Conservation (phyloP, 352 stramenopile species). For the Globisporangium paddicum region DNA sequence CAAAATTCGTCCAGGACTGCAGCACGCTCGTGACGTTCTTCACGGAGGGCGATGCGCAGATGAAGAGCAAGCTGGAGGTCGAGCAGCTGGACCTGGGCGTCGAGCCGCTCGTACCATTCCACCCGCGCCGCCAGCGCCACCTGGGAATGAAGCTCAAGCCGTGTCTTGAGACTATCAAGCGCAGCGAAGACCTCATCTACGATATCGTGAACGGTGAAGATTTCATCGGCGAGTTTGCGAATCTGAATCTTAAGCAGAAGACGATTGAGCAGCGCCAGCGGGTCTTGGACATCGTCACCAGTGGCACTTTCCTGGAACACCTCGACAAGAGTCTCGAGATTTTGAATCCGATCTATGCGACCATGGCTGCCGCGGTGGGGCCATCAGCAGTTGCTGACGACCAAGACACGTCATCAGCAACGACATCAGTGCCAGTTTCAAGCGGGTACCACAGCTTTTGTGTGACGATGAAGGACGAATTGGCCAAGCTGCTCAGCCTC, state of each 20-base stretch:
- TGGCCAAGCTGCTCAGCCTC: background rate
- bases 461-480: background rate
- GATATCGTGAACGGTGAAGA: constrained; percentile 1
- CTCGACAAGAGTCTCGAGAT: constrained; percentile 11
- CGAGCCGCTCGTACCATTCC: background rate
- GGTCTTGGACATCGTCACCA: background rate
- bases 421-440: background rate
- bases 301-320: constrained; percentile 5
- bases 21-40: constrained; percentile 16
- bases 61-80: background rate
- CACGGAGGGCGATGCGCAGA: background rate
- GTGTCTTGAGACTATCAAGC: constrained; percentile 3
- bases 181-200: constrained; percentile 8
- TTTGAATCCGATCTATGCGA: constrained; percentile 2
- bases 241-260: background rate
- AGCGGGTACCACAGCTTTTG: constrained; percentile 1
- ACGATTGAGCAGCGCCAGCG: background rate
- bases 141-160: background rate
- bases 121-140: background rate
- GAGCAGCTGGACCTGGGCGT: background rate
- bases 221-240: background rate
- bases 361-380: background rate
- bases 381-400: background rate
- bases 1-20: constrained; percentile 16
- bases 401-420: background rate